Conservation (phyloP, 2,329 filamentous ascomycete genomes). For the Karstenula rhodostoma region DNA sequence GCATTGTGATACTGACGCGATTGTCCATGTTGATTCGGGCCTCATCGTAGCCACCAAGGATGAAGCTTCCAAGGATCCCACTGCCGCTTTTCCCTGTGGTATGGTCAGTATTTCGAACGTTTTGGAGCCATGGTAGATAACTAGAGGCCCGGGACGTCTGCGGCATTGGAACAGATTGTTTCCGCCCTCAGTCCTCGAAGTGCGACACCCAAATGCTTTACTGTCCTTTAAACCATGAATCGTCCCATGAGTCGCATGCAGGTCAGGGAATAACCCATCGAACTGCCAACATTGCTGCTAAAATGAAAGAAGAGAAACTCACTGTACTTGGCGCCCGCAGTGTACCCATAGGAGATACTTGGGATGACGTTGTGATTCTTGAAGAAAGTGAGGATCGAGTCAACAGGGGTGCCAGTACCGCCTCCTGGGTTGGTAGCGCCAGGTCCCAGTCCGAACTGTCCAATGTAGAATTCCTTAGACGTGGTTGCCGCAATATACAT, state of each 20-base stretch:
- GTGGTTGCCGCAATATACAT: constrained; percentile 32
- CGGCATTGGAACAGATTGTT: too few relatives aligned
- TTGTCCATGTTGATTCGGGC: constrained; percentile 35
- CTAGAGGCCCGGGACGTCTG: too few relatives aligned
- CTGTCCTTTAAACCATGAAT: too few relatives aligned
- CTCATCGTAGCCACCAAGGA: constrained; percentile 53
- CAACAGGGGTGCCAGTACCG: constrained; percentile 12
- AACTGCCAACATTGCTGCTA: background rate
- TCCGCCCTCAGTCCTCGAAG: too few relatives aligned
- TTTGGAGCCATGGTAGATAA: background rate
- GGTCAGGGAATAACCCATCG: background rate
- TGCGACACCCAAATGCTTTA: too few relatives aligned
- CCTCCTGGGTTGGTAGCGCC: constrained; percentile 20
- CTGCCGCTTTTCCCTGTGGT: constrained; percentile 34
- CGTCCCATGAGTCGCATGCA: too few relatives aligned
- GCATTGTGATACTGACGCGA: constrained; percentile 30
- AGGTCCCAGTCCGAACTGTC: constrained; percentile 38
- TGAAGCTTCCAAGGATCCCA: constrained; percentile 43
- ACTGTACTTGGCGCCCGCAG: constrained; percentile 47
- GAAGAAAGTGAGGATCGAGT: constrained; percentile 35
- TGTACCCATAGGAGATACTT: constrained; percentile 44
- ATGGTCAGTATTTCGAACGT: constrained; percentile 17
- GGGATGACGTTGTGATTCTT: constrained; percentile 23
- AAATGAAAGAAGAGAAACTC: constrained; percentile 23
- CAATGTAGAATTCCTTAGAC: constrained; percentile 39